Percentiles rank a stretch among this genome's conserved stretches.
These are phyloP conservation scores for Parascedosporium putredinis DNA, from an alignment of 2,329 filamentous ascomycete genomes.

Conservation along the genomic window DNA sequence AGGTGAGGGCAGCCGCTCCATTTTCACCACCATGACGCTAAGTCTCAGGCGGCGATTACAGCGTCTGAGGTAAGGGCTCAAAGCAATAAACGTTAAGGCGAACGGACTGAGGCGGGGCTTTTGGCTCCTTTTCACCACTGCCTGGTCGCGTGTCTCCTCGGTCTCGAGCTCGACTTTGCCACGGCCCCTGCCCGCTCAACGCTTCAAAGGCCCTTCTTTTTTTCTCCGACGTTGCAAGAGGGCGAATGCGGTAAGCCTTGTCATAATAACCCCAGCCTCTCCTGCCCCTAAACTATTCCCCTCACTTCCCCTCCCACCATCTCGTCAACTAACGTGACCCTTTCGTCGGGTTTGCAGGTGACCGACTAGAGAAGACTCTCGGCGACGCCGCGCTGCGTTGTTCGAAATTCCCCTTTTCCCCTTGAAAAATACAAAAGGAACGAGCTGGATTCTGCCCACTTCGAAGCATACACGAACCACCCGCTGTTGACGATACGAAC, in stretches of 20 bases:
- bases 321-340: no score
- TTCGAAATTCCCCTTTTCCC: no score
- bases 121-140: not conserved
- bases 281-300: no score
- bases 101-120: not conserved
- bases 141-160: not conserved
- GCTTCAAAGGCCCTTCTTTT: not conserved
- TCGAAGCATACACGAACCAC: not conserved
- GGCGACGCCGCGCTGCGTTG: not conserved
- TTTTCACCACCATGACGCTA: not conserved
- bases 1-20: no score
- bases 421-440: no score
- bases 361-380: not conserved
- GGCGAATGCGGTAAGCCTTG: not conserved
- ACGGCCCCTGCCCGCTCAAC: not conserved
- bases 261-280: not conserved
- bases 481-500: not conserved
- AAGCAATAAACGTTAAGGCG: not conserved
- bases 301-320: no score
- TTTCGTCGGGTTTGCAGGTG: no score
- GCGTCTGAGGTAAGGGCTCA: not conserved
- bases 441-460: not conserved
- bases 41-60: not conserved
- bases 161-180: not conserved
- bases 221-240: no score